A percentile compares a stretch with the other conserved stretches of the same genome.
These are phyloP conservation scores for Fusarium liriodendri DNA, from an alignment of 2,329 filamentous ascomycete genomes.

Conservation along the genomic window DNA sequence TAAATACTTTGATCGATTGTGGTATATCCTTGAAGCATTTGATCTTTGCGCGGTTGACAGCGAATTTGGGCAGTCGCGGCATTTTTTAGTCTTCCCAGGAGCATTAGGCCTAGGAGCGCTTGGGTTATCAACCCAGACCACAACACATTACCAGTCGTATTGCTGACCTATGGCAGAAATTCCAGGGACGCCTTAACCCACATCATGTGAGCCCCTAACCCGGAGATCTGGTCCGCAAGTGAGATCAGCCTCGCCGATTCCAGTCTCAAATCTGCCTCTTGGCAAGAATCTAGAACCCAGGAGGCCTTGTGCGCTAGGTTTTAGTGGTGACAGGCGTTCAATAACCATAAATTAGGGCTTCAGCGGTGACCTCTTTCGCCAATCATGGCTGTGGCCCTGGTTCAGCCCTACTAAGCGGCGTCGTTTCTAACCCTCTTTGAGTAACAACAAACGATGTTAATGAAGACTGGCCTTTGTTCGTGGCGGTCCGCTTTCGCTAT, in stretches of 20 bases:
- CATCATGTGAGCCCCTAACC: background rate
- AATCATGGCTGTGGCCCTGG: background rate
- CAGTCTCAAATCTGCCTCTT: background rate
- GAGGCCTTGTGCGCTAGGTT: background rate
- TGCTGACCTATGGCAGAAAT: no score
- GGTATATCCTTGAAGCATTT: no score
- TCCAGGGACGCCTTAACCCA: background rate
- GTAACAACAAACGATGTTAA: background rate
- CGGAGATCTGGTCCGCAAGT: background rate
- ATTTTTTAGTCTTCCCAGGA: no score
- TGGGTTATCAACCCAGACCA: no score
- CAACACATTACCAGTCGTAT: no score
- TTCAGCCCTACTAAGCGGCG: constrained; percentile 1
- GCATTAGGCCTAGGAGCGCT: no score
- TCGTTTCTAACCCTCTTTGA: background rate
- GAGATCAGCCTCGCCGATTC: background rate
- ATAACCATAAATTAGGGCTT: constrained; percentile 20
- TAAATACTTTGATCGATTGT: no score
- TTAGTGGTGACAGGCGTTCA: background rate
- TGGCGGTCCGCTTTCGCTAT: background rate
- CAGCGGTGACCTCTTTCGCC: background rate
- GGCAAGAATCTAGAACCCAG: background rate
- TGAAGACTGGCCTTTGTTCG: background rate
- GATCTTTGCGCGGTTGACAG: no score
- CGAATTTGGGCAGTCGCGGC: no score